phyloP scores from a whole-genome alignment of 164 flowering plant species.

The Umbilicus rupestris region DNA sequence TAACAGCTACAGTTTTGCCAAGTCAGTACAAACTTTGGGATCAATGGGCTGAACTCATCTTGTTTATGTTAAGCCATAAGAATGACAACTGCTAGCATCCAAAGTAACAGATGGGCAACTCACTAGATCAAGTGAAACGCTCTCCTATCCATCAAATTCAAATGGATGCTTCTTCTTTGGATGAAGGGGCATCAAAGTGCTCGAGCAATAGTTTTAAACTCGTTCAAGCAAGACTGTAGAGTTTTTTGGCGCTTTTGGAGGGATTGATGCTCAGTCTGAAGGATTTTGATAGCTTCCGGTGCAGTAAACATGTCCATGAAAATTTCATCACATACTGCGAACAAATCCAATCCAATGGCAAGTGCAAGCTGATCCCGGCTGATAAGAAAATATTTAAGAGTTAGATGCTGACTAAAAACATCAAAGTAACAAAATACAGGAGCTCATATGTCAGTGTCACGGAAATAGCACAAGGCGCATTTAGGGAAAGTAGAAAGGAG shows the following conservation, averaged over 20 bases:
- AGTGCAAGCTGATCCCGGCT: slow-evolving; percentile 81
- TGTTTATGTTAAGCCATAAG: neutral
- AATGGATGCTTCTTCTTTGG: neutral
- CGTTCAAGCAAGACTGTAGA: slow-evolving; percentile 80
- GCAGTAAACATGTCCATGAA: slow-evolving; percentile 99
- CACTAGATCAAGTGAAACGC: neutral
- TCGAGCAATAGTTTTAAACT: slow-evolving; percentile 74
- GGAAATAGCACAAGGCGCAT: no score
- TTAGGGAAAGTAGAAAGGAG: neutral
- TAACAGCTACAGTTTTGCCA: no score
- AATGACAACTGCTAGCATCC: neutral
- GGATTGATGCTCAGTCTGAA: slow-evolving; percentile 64
- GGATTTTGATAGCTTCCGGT: slow-evolving; percentile 75
- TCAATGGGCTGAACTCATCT: no score
- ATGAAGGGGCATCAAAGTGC: slow-evolving; percentile 32
- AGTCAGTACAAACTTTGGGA: no score
- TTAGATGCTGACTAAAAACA: neutral
- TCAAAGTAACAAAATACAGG: neutral
- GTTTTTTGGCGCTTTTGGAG: slow-evolving; percentile 87
- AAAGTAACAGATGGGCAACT: neutral
- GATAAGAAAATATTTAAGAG: slow-evolving; percentile 5
- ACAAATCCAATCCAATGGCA: slow-evolving; percentile 75
- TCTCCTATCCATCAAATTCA: neutral
- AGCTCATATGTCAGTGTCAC: neutral
- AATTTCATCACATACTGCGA: slow-evolving; percentile 83